Evolutionary conservation across 169 alveolate genomes (phyloP).

Genomic region (Plasmodium malariae): DNA sequence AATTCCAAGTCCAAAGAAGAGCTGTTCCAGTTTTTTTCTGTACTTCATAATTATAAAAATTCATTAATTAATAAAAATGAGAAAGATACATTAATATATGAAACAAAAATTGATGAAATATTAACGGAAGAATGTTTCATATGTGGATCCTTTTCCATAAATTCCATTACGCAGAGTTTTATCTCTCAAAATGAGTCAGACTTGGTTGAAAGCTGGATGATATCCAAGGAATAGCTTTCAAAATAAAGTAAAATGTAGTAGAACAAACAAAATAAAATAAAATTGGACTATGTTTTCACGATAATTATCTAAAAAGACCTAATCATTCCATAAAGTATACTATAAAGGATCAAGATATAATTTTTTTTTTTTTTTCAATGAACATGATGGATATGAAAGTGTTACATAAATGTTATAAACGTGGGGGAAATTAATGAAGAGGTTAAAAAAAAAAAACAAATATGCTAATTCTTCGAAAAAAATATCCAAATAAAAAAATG

Average conservation of each 20-base stretch:
- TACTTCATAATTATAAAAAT: slow-evolving; percentile 59
- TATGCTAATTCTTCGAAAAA: too few relatives aligned
- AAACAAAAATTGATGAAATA: slow-evolving; percentile 75
- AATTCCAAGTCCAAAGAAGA: slow-evolving; percentile 62
- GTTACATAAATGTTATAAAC: too few relatives aligned
- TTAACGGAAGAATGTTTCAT: slow-evolving; percentile 73
- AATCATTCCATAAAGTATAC: too few relatives aligned
- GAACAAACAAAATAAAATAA: too few relatives aligned
- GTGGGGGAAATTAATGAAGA: too few relatives aligned
- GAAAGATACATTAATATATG: slow-evolving; percentile 43
- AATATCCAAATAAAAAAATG: too few relatives aligned
- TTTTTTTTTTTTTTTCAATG: too few relatives aligned
- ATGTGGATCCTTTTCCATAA: slow-evolving; percentile 71
- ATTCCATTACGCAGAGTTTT: slow-evolving; percentile 39
- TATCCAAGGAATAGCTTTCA: slow-evolving; percentile 35
- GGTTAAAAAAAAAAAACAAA: too few relatives aligned
- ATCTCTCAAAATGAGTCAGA: slow-evolving; percentile 42
- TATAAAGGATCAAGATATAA: too few relatives aligned
- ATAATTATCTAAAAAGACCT: too few relatives aligned
- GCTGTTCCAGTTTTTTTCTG: slow-evolving; percentile 51
- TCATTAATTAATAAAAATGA: slow-evolving; percentile 50
- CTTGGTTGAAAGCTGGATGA: slow-evolving; percentile 60
- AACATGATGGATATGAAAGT: too few relatives aligned
- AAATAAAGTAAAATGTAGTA: neutral
- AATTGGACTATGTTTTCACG: too few relatives aligned